Evolutionary conservation across 2,329 filamentous ascomycete genomes (phyloP), one percentile per base, ranked within the genome.

Genomic region (Periglandula ipomoeae): DNA sequence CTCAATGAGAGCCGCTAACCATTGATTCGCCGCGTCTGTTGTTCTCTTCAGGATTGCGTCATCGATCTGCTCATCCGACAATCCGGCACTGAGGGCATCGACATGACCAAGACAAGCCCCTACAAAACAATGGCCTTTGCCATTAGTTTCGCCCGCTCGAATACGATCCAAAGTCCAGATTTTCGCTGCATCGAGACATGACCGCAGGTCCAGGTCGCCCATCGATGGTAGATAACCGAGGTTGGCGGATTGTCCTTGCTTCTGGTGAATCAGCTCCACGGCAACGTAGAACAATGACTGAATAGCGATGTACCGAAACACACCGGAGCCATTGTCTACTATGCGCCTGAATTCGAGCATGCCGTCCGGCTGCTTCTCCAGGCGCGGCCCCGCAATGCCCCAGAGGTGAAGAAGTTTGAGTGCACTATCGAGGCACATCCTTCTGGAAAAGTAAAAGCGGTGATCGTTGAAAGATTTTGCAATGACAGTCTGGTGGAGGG

Each of bases 401-500:
- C 59, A 64, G 9, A 67, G 61, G 43, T 64, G 59, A 1, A 61
- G 56, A 7, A 67, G 55, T 48, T 66, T 68, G 43, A 69, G 56
- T 0, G 65, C 65, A 9, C 64, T 65, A 55, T 75, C 72, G 9
- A 74, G 63, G 38, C 66, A 68, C 44, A 75, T 69, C 50, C 76
- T 76, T 19, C 73, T 69, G 0, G 74, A 78, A 58, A 75, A 79
- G 58, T 75, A 75, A 52, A 71, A 77, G 1, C 66, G 65, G 0
- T 73, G 71, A 35, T 77, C 67, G 1, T 67, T 60, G 11, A 69
- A 64, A 0, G 74, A 70, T 13, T 66, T 63, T 5, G 61, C 58
- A 23, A 75, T 65, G 60, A 72, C 71, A 0, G 71, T 71, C 34
- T 76, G 72, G 52, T 84, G 79, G 0, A 84, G 69, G 0, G 72